phyloP scores from a whole-genome alignment of 1,284 basidiomycete species.

The Trametes sp. region DNA sequence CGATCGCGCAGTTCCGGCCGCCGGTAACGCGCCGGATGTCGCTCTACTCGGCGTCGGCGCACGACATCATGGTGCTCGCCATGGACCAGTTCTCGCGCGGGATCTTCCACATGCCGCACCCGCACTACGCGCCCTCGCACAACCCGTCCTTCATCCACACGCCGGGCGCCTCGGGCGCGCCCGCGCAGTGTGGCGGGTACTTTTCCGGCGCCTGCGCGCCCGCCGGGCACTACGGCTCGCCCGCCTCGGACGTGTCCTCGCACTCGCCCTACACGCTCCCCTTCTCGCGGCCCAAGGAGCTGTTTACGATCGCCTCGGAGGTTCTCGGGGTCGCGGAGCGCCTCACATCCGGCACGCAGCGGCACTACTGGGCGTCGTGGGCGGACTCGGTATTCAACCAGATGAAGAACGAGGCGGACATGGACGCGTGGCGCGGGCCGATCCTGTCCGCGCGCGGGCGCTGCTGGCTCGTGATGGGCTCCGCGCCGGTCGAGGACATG shows the following conservation, averaged over 20 bases:
- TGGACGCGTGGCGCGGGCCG: conserved; percentile 53
- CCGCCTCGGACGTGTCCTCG: conserved; percentile 4
- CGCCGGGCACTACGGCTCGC: conserved; percentile 24
- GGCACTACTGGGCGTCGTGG: conserved; percentile 64
- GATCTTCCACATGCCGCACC: conserved; percentile 74
- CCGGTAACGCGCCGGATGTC: conserved; percentile 60
- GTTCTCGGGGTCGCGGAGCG: conserved; percentile 67
- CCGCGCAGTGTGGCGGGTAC: conserved; percentile 22
- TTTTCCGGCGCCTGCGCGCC: conserved; percentile 20
- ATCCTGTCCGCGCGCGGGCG: conserved; percentile 57
- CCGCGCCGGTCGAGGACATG: conserved; percentile 58
- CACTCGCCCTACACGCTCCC: conserved; percentile 27
- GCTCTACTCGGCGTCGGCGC: conserved; percentile 50
- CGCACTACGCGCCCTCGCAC: conserved; percentile 43
- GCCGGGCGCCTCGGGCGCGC: conserved; percentile 18
- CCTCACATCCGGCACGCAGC: conserved; percentile 50
- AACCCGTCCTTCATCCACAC: conserved; percentile 34
- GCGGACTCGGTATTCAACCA: conserved; percentile 66
- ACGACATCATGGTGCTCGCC: conserved; percentile 64
- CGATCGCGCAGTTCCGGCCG: conserved; percentile 58
- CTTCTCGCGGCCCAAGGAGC: conserved; percentile 64
- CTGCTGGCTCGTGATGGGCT: conserved; percentile 62
- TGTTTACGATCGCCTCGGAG: conserved; percentile 66
- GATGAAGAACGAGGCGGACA: conserved; percentile 65
- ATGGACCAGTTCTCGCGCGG: conserved; percentile 73